Conservation (phyloP, 306 rosid genomes). For the Acacia acuminata region DNA sequence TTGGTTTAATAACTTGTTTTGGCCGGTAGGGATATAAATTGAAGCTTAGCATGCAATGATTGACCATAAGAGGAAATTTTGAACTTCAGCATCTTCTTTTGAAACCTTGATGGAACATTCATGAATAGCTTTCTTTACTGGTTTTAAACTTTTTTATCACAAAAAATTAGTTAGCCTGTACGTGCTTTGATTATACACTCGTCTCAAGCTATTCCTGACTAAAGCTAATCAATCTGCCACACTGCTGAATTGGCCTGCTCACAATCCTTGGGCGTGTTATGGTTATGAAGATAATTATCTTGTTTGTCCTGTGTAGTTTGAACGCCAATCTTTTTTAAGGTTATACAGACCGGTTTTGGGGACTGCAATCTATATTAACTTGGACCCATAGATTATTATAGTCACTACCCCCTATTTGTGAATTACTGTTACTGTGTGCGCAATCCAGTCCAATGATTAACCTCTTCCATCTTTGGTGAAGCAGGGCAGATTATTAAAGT, state of each 20-base stretch:
- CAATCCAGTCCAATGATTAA: neutral
- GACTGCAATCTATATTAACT: neutral
- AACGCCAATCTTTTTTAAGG: neutral
- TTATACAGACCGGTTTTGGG: neutral
- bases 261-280: neutral
- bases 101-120: neutral
- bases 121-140: neutral
- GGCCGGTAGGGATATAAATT: neutral
- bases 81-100: constrained; percentile 12
- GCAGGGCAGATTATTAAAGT: neutral
- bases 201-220: neutral
- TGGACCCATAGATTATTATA: neutral
- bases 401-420: neutral
- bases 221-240: neutral
- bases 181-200: neutral
- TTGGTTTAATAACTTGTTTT: constrained; percentile 12
- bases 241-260: neutral
- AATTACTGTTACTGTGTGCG: neutral
- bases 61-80: neutral
- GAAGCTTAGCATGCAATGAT: neutral
- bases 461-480: neutral
- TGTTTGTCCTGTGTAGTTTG: constrained; percentile 2
- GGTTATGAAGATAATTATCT: neutral
- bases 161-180: neutral
- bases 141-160: neutral